Evolutionary conservation across 148 eudicot genomes (phyloP).

Genomic region (Vaccinium darrowii): DNA sequence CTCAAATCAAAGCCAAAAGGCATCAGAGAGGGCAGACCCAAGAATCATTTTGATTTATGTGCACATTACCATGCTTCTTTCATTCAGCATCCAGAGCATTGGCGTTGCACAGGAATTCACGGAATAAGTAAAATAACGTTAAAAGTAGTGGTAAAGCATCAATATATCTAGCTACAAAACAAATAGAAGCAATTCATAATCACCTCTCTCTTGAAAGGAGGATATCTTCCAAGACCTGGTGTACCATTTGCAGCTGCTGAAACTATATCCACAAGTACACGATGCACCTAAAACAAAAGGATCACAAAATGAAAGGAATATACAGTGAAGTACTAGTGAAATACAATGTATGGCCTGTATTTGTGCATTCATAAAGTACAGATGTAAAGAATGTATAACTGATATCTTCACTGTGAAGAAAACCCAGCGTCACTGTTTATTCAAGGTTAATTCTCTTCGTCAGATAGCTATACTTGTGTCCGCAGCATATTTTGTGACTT

Average conservation of each 20-base stretch:
- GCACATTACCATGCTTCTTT: no score
- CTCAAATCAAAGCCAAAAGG: no score
- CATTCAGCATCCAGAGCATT: no score
- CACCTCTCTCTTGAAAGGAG: conserved; percentile 97
- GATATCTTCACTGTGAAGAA: background rate
- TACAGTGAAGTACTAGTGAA: background rate
- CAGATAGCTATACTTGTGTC: background rate
- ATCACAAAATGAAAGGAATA: background rate
- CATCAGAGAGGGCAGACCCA: no score
- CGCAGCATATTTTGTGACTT: background rate
- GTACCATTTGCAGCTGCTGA: conserved; percentile 96
- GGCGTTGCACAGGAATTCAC: no score
- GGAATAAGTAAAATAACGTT: no score
- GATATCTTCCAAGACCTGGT: conserved; percentile 98
- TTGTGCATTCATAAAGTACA: background rate
- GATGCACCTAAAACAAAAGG: conserved; percentile 64
- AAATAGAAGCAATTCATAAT: background rate
- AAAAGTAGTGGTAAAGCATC: no score
- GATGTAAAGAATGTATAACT: background rate
- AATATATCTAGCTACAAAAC: background rate
- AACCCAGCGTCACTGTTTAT: background rate
- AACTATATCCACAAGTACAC: conserved; percentile 88
- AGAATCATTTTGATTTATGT: no score
- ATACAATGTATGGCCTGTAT: background rate
- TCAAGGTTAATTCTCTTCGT: background rate